A percentile compares a stretch with the other conserved stretches of the same genome.
Evolutionary conservation across 2,329 filamentous ascomycete species (phyloP).

Genomic region (Exophiala dermatitidis): DNA sequence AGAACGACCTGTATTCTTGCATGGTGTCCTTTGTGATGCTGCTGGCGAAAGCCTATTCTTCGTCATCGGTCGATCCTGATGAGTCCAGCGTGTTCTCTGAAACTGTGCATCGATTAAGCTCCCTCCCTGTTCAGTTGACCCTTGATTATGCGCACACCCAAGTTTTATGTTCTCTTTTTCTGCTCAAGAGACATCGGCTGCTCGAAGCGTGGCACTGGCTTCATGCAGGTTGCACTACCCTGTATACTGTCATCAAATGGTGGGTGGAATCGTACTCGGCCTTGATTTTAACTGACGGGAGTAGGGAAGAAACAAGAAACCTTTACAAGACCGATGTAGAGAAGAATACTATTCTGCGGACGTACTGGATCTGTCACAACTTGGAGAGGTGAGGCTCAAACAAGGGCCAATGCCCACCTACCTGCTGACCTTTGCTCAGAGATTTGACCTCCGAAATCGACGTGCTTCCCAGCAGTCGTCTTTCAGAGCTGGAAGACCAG

Average conservation of each 20-base stretch:
- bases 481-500: not conserved
- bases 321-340: not conserved
- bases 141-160: not conserved
- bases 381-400: not conserved
- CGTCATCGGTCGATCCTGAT: not conserved
- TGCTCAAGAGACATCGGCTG: not conserved
- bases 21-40: not conserved
- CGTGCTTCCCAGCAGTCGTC: not conserved
- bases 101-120: not conserved
- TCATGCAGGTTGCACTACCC: not conserved
- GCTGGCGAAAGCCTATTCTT: not conserved
- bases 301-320: not conserved
- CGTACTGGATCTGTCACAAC: not conserved
- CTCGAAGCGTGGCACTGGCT: not conserved
- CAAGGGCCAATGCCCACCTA: not conserved
- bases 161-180: not conserved
- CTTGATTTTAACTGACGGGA: not conserved
- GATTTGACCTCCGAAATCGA: not conserved
- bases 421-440: not conserved
- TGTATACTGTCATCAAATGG: not conserved
- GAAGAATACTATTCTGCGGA: not conserved
- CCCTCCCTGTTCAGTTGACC: not conserved
- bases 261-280: not conserved
- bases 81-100: not conserved
- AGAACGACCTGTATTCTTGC: not conserved